Evolutionary conservation across 331 rosid genomes (phyloP).

Genomic region (Quercus tomentella): DNA sequence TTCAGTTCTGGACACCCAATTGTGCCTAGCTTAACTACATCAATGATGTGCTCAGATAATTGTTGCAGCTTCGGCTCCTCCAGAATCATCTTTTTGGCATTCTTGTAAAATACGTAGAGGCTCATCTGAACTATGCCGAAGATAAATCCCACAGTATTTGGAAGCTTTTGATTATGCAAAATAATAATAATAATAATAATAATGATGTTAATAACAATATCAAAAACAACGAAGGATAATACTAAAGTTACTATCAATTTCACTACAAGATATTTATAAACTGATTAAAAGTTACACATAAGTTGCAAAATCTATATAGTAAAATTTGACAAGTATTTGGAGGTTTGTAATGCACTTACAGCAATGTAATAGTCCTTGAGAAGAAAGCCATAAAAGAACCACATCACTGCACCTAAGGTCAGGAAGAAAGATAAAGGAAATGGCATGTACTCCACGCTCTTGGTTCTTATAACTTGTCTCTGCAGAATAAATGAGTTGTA

Average conservation of each 20-base stretch:
- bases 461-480: conserved; percentile 63
- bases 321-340: no score
- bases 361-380: conserved; percentile 83
- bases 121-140: conserved; percentile 84
- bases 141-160: conserved; percentile 72
- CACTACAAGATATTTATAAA: no score
- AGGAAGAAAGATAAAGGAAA: conserved; percentile 70
- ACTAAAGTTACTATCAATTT: no score
- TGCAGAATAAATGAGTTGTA: conserved; percentile 19
- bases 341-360: conserved; percentile 35
- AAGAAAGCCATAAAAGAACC: conserved; percentile 93
- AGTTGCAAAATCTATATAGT: no score
- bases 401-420: conserved; percentile 76
- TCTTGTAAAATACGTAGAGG: conserved; percentile 62
- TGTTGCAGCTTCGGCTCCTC: conserved; percentile 62
- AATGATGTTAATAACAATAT: background rate
- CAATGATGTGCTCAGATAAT: conserved; percentile 54
- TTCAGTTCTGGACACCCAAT: conserved; percentile 34
- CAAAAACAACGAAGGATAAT: no score
- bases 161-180: conserved; percentile 41
- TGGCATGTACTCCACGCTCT: conserved; percentile 92
- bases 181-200: background rate
- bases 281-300: background rate
- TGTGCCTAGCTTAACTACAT: conserved; percentile 50
- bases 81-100: conserved; percentile 31